Evolutionary conservation across 2,329 filamentous ascomycete genomes (phyloP), one percentile per base, ranked within the genome.

Genomic region (Diplodia intermedia): DNA sequence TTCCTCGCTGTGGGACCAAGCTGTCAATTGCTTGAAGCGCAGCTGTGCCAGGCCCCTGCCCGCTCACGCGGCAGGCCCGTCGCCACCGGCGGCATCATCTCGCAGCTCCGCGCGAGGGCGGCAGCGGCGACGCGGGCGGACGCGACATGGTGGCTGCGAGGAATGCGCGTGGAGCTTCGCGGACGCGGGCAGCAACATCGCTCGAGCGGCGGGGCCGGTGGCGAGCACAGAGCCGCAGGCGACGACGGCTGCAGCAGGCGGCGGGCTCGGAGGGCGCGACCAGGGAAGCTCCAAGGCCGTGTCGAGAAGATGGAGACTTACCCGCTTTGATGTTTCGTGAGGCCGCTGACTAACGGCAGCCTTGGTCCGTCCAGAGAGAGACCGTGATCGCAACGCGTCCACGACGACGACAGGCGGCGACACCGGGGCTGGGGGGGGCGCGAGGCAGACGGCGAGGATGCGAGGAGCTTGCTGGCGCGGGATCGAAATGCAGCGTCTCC

Each of bases 11-110:
- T 78, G 74, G 70, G 73, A 79, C 77, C 72, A 69, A 73, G 74
- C 76, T 77, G 77, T 78, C 76, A 68, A 78, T 72, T 72, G 71
- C 75, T 76, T 71, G 70, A 75, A 74, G 70, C 55, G 67, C 70
- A 69, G 71, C 74, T 70, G 73, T 69, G 67, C 67, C 31, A 52
- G 40, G 33, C 20, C 38, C 20, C 66, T 55, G 49, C 56, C 31
- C 50, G 31, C 47, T 68, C 57, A 31, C 57, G 56, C 57, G 1
- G 57, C 57, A 68, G 55, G 47, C 56, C 36, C 56, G 56, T 55
- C 49, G 49, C 36, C n/a, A 33, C 56, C 55, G 11, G 40, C 49
- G 38, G 47, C 54, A 53, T 33, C 56, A 61, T 31, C 23, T 43
- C 33, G 60, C 60, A 29, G 26, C 50, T 29, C 43, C 50, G 60